Percentiles rank a stretch among this genome's conserved stretches.
Evolutionary conservation across 441 rosid genomes (phyloP).

Genomic region (Erysimum pusillum): DNA sequence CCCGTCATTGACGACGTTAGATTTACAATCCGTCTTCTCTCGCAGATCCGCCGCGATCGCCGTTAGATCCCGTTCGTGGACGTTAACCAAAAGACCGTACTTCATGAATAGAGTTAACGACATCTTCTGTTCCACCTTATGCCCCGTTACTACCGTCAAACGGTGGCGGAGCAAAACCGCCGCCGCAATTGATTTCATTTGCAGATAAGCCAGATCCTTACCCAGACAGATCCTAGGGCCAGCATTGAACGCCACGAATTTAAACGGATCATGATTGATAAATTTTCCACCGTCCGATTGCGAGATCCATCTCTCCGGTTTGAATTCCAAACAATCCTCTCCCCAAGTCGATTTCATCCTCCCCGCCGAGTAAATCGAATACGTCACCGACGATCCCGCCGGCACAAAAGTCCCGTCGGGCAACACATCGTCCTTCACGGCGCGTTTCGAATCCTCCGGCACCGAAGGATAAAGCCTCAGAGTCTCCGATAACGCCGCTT

Average conservation of each 20-base stretch:
- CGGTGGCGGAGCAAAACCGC: conserved; percentile 81
- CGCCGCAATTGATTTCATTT: conserved; percentile 92
- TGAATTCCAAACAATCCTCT: conserved; percentile 83
- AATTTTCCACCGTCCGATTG: conserved; percentile 67
- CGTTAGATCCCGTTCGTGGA: conserved; percentile 67
- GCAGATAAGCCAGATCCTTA: conserved; percentile 86
- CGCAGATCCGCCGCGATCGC: conserved; percentile 49
- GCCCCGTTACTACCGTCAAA: conserved; percentile 71
- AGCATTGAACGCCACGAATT: conserved; percentile 92
- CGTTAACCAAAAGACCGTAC: conserved; percentile 76
- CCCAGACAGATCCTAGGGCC: conserved; percentile 93
- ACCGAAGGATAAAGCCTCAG: conserved; percentile 92
- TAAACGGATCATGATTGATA: conserved; percentile 71
- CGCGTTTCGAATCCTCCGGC: conserved; percentile 94
- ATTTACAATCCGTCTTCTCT: conserved; percentile 39
- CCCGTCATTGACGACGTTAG: conserved; percentile 49
- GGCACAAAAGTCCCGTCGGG: conserved; percentile 96
- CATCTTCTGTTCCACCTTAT: conserved; percentile 95
- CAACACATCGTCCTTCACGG: conserved; percentile 76
- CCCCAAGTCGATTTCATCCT: conserved; percentile 93
- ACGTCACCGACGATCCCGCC: conserved; percentile 94
- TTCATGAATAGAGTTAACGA: conserved; percentile 93
- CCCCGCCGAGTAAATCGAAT: conserved; percentile 92
- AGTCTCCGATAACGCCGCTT: conserved; percentile 91
- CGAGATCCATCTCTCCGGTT: conserved; percentile 92